Base-by-base conservation (phyloP, 805 yeast species). In the Saccharomycopsis sp. region DNA sequence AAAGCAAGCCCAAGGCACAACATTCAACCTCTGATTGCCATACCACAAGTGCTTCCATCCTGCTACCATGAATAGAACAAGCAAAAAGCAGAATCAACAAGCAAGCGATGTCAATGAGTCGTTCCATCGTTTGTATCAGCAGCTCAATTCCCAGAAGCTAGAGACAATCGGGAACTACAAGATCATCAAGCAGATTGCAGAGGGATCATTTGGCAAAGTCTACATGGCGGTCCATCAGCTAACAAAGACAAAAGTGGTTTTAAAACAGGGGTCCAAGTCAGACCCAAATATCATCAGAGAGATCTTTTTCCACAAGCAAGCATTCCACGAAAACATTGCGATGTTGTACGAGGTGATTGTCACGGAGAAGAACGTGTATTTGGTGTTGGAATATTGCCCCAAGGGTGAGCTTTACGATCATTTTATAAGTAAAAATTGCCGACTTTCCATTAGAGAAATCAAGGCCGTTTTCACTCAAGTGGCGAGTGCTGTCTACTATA, bases 171-270 rank as follows among this genome's bases (percentile, higher is more conserved):
- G 98, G 1, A 85, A 82, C 58, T 89, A 89, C 55, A 64, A 69
- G 38, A 74, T 92, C 5, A 53, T 75, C 5, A 66, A 76, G 43
- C 83, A 79, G 49, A 80, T 89, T 17, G 97, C 96, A 2, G 87
- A 84, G 52, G 96, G 96, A 7, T 72, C 94, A 2, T 89, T 87
- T 67, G 96, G 97, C 6, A 83, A 82, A 54, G 95, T 87, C 1
- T 92, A 80, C 56, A 62, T 89, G 22, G 97, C 96, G 1, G 66
- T 67, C 27, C 97, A 89, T 53, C 69, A 70, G 38, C 65, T 87
- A 34, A 71, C 95, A 8, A 76, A 77, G 41, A 67, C 75, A n/a
- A 78, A 73, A 54, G 83, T 89, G 2, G 97, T 92, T 13, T 60
- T 92, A 47, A 89, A 89, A 53, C 81, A 86, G 31, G 89, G 94